Conservation (phyloP, 2,329 filamentous ascomycete species). For the Dryadomyces quercivorus region DNA sequence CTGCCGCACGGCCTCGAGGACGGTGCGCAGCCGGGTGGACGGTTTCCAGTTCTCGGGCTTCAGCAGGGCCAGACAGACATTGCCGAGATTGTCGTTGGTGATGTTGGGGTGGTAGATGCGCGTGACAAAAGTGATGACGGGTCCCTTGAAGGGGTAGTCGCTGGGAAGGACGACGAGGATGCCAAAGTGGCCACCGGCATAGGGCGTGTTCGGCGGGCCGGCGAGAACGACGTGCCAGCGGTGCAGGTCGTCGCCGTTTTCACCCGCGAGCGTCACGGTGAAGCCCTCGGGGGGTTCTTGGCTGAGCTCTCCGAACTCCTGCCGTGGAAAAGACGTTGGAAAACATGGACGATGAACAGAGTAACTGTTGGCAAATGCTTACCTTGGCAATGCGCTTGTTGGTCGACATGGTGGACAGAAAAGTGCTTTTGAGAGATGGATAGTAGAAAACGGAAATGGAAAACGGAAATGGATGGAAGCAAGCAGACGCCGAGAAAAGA, state of each 20-base stretch:
- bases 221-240: slow-evolving; percentile 37
- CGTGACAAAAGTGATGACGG: slow-evolving; percentile 65
- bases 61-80: slow-evolving; percentile 75
- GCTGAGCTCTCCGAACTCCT: slow-evolving; percentile 44
- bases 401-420: slow-evolving; percentile 24
- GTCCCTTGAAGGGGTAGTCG: slow-evolving; percentile 86
- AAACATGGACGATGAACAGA: background rate
- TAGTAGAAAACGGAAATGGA: background rate
- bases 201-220: slow-evolving; percentile 32
- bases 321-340: background rate
- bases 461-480: too few relatives aligned
- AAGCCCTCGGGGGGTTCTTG: slow-evolving; percentile 33
- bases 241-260: slow-evolving; percentile 34
- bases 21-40: slow-evolving; percentile 59
- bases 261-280: slow-evolving; percentile 31
- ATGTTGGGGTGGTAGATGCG: slow-evolving; percentile 96
- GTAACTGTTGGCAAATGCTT: background rate
- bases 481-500: too few relatives aligned
- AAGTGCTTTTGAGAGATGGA: too few relatives aligned
- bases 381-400: slow-evolving; percentile 13
- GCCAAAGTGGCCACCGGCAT: slow-evolving; percentile 59
- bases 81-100: slow-evolving; percentile 72
- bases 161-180: slow-evolving; percentile 60
- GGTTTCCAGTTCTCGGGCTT: slow-evolving; percentile 90
- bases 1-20: slow-evolving; percentile 64